phyloP scores from a whole-genome alignment of 495 filamentous ascomycete species.

The Aspergillus conjunctus region DNA sequence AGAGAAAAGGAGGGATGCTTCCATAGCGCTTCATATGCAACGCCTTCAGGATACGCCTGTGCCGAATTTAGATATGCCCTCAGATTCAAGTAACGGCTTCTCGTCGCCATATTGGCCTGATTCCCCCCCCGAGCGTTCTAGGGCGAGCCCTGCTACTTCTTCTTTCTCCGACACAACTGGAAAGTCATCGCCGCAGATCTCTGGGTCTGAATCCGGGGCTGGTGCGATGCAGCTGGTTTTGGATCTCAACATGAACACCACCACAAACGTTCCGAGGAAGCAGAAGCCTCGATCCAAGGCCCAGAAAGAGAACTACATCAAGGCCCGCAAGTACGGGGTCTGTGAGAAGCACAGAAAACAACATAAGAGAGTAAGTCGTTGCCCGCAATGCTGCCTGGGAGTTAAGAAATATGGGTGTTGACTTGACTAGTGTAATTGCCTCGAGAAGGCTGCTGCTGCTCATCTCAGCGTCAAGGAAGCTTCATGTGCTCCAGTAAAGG shows the following conservation, averaged over 20 bases:
- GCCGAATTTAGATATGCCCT: constrained; percentile 34
- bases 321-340: constrained; percentile 48
- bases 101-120: constrained; percentile 44
- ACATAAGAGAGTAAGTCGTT: constrained; percentile 46
- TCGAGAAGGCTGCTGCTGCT: constrained; percentile 41
- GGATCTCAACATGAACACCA: constrained; percentile 52
- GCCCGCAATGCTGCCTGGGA: background rate
- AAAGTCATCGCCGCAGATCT: constrained; percentile 24
- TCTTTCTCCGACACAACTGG: constrained; percentile 25
- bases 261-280: constrained; percentile 47
- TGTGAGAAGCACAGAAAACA: constrained; percentile 53
- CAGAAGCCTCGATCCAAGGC: constrained; percentile 49
- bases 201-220: constrained; percentile 19
- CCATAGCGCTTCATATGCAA: constrained; percentile 47
- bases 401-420: constrained; percentile 16
- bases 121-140: constrained; percentile 27
- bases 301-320: constrained; percentile 53
- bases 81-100: constrained; percentile 40
- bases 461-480: constrained; percentile 26
- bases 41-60: constrained; percentile 39
- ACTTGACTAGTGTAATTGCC: constrained; percentile 47
- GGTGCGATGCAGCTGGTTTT: constrained; percentile 45
- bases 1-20: constrained; percentile 49
- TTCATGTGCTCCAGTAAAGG: constrained; percentile 16
- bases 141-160: constrained; percentile 24